A percentile compares a stretch with the other conserved stretches of the same genome.
Evolutionary conservation across 2,329 filamentous ascomycete genomes (phyloP).

Genomic region (Pseudogymnoascus sp.): DNA sequence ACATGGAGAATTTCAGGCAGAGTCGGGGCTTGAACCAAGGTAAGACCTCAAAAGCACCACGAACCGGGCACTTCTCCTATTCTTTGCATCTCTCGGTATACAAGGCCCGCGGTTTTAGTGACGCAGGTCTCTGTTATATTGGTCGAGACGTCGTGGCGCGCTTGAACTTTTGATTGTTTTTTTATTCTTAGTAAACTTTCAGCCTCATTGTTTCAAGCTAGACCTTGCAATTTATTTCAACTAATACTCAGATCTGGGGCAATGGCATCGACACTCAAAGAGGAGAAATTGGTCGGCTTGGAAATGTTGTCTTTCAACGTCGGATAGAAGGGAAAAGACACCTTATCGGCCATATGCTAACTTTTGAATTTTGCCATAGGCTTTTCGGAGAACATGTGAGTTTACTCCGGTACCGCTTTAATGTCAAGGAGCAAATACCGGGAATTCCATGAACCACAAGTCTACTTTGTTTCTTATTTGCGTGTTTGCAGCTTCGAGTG

Average conservation of each 20-base stretch:
- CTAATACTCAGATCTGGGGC: not conserved
- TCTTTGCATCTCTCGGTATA: not conserved
- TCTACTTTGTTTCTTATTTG: not conserved
- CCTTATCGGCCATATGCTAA: not conserved
- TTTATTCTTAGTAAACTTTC: constrained; percentile 5
- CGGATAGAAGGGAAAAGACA: not conserved
- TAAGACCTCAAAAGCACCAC: constrained; percentile 32
- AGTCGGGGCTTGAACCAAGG: constrained; percentile 85
- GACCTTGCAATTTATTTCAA: not conserved
- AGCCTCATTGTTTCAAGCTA: constrained; percentile 9
- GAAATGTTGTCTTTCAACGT: not conserved
- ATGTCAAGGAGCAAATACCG: not conserved
- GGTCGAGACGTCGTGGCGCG: not conserved
- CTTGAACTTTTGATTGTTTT: not conserved
- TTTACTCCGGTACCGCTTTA: not conserved
- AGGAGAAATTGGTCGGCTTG: not conserved
- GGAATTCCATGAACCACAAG: constrained; percentile 1
- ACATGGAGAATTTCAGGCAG: constrained; percentile 29
- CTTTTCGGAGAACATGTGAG: constrained; percentile 29
- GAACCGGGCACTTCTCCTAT: constrained; percentile 7
- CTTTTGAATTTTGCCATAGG: constrained; percentile 17
- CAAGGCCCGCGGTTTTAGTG: not conserved
- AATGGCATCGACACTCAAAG: not conserved
- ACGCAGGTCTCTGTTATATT: not conserved
- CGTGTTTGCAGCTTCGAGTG: constrained; percentile 50